A percentile compares a stretch with the other conserved stretches of the same genome.
Conservation (phyloP, 805 yeast genomes). For the Yarrowia sp. region DNA sequence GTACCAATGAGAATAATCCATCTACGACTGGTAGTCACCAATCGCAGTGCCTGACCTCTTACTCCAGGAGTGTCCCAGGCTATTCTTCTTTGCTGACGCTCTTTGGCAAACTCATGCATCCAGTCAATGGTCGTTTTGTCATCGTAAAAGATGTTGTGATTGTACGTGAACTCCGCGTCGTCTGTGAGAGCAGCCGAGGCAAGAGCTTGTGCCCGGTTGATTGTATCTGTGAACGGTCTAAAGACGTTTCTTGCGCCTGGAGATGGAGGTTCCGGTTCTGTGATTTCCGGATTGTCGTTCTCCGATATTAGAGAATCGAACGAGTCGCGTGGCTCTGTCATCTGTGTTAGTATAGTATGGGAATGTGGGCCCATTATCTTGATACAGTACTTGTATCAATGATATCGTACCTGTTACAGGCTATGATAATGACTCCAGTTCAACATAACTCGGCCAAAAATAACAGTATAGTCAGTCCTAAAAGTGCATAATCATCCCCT, state of each 20-base stretch:
- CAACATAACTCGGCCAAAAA: background rate
- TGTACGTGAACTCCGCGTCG: conserved; percentile 10
- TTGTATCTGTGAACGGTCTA: conserved; percentile 14
- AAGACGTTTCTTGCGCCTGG: background rate
- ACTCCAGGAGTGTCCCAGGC: conserved; percentile 27
- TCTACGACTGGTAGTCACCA: conserved; percentile 41
- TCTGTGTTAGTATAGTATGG: background rate
- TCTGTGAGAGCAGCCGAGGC: background rate
- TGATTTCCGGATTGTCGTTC: background rate
- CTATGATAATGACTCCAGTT: too few relatives aligned
- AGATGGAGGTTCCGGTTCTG: background rate
- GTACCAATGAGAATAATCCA: conserved; percentile 70
- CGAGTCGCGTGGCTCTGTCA: background rate
- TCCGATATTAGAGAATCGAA: background rate
- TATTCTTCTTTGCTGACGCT: conserved; percentile 28
- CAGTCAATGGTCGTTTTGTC: conserved; percentile 37
- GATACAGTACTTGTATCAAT: too few relatives aligned
- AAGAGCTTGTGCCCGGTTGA: background rate
- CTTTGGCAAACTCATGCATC: conserved; percentile 38
- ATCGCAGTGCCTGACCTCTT: conserved; percentile 32
- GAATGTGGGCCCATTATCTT: too few relatives aligned
- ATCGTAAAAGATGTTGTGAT: conserved; percentile 16
- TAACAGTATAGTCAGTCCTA: background rate
- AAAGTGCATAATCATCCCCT: background rate
- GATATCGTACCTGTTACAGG: too few relatives aligned